Evolutionary conservation across 352 stramenopile genomes (phyloP).

Genomic region (Phytophthora meadii): DNA sequence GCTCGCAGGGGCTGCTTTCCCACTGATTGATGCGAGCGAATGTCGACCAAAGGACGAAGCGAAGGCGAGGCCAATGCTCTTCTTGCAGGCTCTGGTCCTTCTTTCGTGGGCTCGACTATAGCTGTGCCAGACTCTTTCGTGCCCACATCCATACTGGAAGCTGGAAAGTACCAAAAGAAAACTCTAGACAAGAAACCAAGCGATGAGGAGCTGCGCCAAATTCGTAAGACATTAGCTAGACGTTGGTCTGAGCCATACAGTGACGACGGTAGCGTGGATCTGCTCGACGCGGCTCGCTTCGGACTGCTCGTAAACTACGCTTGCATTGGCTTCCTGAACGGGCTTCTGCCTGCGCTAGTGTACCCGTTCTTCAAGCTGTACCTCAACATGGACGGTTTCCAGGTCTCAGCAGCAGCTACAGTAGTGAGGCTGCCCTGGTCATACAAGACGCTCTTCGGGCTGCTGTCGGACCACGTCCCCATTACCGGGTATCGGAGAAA

Average conservation of each 20-base stretch:
- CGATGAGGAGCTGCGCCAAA: conserved; percentile 37
- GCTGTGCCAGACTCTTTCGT: conserved; percentile 15
- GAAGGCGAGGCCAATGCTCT: conserved; percentile 30
- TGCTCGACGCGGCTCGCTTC: conserved; percentile 49
- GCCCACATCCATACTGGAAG: conserved; percentile 21
- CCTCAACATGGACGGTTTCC: conserved; percentile 79
- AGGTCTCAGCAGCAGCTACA: conserved; percentile 55
- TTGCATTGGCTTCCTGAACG: conserved; percentile 78
- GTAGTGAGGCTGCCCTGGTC: conserved; percentile 77
- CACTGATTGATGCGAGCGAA: conserved; percentile 20
- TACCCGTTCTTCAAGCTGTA: conserved; percentile 85
- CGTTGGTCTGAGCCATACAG: conserved; percentile 50
- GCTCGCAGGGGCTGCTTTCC: background rate
- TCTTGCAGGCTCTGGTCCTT: conserved; percentile 12
- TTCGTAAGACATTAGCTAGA: conserved; percentile 43
- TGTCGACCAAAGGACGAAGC: conserved; percentile 13
- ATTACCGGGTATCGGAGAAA: conserved; percentile 73
- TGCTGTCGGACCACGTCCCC: conserved; percentile 70
- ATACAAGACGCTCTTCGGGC: conserved; percentile 82
- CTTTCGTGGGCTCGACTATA: conserved; percentile 15
- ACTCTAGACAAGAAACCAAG: background rate
- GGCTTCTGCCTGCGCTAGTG: conserved; percentile 65
- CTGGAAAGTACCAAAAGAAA: conserved; percentile 27
- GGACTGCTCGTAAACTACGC: conserved; percentile 76
- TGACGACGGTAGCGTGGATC: conserved; percentile 49